A percentile compares a stretch with the other conserved stretches of the same genome.
These are phyloP conservation scores for Solanum appendiculatum DNA, from an alignment of 257 asterid species.

Conservation along the genomic window DNA sequence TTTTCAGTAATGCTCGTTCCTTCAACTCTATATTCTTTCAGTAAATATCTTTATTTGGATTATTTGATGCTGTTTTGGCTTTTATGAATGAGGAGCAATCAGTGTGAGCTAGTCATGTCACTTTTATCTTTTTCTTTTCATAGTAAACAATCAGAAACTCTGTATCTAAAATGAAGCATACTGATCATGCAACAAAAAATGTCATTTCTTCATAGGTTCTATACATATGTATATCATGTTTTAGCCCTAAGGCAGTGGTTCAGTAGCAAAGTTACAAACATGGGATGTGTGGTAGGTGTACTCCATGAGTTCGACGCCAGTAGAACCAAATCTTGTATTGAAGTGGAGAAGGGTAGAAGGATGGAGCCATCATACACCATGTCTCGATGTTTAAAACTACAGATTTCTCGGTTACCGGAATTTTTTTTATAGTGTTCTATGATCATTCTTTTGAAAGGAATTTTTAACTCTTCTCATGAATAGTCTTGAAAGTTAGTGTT, in stretches of 20 bases:
- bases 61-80: neutral
- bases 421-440: neutral
- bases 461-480: neutral
- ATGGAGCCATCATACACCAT: neutral
- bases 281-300: neutral
- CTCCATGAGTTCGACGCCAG: neutral
- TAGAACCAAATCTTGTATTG: neutral
- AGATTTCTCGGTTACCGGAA: neutral
- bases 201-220: neutral
- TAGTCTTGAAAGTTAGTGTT: neutral
- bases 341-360: neutral
- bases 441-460: neutral
- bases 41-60: constrained; percentile 2
- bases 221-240: neutral
- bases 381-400: neutral
- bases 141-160: neutral
- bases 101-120: neutral
- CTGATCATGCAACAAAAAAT: neutral
- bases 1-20: constrained; percentile 66
- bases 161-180: neutral
- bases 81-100: neutral
- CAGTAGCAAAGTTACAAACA: neutral
- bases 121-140: neutral
- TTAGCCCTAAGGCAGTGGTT: neutral
- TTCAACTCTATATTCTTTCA: constrained; percentile 1